Percentiles rank a stretch among this genome's conserved stretches.
Conservation (phyloP, 495 filamentous ascomycete genomes). For the Cenococcum geophilum region DNA sequence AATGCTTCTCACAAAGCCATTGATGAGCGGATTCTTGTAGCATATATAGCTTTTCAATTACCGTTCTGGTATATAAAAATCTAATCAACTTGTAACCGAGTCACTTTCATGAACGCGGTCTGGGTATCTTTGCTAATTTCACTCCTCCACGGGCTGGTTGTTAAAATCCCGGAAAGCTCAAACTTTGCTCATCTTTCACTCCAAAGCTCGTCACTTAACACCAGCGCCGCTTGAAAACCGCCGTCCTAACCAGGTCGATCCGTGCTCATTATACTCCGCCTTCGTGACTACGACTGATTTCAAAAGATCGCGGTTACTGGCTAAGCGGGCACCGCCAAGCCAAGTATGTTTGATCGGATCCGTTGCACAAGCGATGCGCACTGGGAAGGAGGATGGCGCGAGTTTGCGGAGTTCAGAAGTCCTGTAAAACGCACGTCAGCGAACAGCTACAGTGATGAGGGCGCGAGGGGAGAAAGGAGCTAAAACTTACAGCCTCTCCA, state of each 20-base stretch:
- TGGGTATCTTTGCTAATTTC: too few species aligned
- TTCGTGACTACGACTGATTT: slow-evolving; percentile 65
- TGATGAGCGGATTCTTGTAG: too few species aligned
- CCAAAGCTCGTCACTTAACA: not conserved
- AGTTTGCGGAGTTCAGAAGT: slow-evolving; percentile 68
- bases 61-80: too few species aligned
- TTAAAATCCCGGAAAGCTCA: too few species aligned
- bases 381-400: slow-evolving; percentile 68
- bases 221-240: slow-evolving; percentile 52
- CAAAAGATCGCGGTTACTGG: slow-evolving; percentile 56
- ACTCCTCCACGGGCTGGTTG: too few species aligned
- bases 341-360: slow-evolving; percentile 80
- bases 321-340: slow-evolving; percentile 73
- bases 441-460: not conserved
- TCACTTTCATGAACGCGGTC: too few species aligned
- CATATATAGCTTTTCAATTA: too few species aligned
- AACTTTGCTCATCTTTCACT: too few species aligned
- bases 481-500: slow-evolving; percentile 55
- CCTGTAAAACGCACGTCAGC: slow-evolving; percentile 31
- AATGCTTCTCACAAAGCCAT: too few species aligned
- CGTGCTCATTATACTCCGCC: slow-evolving; percentile 84
- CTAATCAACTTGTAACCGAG: too few species aligned
- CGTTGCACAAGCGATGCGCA: slow-evolving; percentile 62
- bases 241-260: slow-evolving; percentile 66
- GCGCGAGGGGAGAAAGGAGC: not conserved